Base-by-base conservation (phyloP, 2,329 filamentous ascomycete genomes). In the Ophiocordyceps polyrhachis-furcata region DNA sequence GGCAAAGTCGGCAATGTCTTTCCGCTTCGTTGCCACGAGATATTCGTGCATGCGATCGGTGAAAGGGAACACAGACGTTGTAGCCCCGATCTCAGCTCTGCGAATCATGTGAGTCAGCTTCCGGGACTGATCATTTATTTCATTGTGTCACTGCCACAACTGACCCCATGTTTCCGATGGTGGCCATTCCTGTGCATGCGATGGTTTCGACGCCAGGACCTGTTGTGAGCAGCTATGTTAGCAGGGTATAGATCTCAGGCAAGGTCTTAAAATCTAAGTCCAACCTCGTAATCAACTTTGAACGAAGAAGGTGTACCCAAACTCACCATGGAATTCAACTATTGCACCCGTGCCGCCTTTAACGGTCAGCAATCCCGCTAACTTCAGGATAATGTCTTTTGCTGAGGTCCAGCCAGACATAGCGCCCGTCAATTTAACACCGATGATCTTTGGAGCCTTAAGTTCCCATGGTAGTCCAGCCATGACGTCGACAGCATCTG, bases 401-500 rank as follows among this genome's bases (percentile, higher is more conserved):
- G 91, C 88, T 21, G 86, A 80, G 1, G 86, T 81, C 91, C 91
- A 98, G 56, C 84, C 87, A 60, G 70, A 84, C 48, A 98, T 74
- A 64, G 83, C 68, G 53, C 91, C 91, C 48, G 81, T 81, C 40
- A 96, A 71, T 57, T 80, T 76, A 9, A 96, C 87, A 55, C 88
- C 88, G 13, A 94, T 67, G 43, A 98, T 72, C 62, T 85, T 87
- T 15, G 91, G 91, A 5, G 91, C 91, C 69, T 93, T 95, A 47
- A 98, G 69, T 65, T 98, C 91, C 91, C 91, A 98, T 0, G 91
- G 91, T 9, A 88, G 87, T 58, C 93, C 88, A 2, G 95, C 91
- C 37, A 98, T 75, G 8, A 88, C 91, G 65, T 98, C 91, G 2
- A 98, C 91, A 21, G 91, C 91, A 65, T 98, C 91, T 21, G 91